Percentiles rank a stretch among this genome's conserved stretches.
phyloP scores from a whole-genome alignment of 345 rosid genomes.

The Toxicodendron radicans region DNA sequence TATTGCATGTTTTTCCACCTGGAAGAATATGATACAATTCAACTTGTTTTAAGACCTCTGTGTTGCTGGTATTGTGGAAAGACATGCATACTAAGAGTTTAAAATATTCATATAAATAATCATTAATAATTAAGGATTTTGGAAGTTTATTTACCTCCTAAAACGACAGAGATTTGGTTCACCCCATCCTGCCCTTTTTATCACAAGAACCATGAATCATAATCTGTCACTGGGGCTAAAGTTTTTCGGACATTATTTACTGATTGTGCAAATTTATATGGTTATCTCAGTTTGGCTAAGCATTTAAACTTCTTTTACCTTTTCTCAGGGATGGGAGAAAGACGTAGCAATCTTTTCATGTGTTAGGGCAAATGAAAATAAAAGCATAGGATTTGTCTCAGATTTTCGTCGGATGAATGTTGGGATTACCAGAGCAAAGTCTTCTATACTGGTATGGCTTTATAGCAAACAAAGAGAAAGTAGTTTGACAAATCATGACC shows the following conservation, averaged over 20 bases:
- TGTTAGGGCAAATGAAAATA: conserved; percentile 74
- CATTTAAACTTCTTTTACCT: conserved; percentile 3
- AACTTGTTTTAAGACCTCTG: not conserved
- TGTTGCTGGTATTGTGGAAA: not conserved
- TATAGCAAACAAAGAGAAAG: not conserved
- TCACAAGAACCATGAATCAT: no score
- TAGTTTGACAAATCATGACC: not conserved
- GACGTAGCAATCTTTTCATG: conserved; percentile 93
- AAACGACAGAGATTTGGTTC: not conserved
- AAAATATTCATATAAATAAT: not conserved
- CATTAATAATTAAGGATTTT: not conserved
- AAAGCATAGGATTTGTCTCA: conserved; percentile 78
- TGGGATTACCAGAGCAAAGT: conserved; percentile 90
- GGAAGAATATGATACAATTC: not conserved
- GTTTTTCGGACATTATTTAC: not conserved
- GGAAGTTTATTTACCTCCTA: not conserved
- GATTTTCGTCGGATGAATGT: conserved; percentile 95
- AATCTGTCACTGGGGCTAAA: not conserved
- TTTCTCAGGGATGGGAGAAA: conserved; percentile 84
- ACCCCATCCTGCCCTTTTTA: not conserved
- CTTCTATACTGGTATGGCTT: conserved; percentile 75
- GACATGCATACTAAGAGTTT: not conserved
- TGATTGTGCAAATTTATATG: not conserved
- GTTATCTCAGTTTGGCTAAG: not conserved
- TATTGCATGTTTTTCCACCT: not conserved